Conservation (phyloP, 108 stramenopile species). For the Tribonema minus region DNA sequence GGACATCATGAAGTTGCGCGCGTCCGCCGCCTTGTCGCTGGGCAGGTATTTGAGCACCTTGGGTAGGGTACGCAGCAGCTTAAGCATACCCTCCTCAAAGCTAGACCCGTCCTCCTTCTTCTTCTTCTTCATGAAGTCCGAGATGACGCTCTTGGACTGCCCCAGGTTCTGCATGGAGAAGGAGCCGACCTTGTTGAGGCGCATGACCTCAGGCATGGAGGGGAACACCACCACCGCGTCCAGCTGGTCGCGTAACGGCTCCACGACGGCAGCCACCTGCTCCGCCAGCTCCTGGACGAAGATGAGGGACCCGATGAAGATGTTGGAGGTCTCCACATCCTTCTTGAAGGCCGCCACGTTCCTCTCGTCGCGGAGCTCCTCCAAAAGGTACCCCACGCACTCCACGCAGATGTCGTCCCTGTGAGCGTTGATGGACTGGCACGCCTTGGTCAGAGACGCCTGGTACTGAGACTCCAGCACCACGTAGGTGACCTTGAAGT, state of each 20-base stretch:
- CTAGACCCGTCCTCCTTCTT: constrained; percentile 87
- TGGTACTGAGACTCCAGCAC: constrained; percentile 95
- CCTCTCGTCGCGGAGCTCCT: constrained; percentile 82
- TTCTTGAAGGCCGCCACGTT: constrained; percentile 80
- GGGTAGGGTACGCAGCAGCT: constrained; percentile 86
- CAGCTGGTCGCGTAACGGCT: constrained; percentile 75
- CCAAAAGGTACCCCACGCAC: constrained; percentile 89
- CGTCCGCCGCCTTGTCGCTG: constrained; percentile 90
- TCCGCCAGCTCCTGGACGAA: constrained; percentile 96
- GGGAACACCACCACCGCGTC: constrained; percentile 90
- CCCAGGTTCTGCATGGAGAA: constrained; percentile 95
- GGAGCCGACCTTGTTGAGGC: constrained; percentile 88
- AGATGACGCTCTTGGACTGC: constrained; percentile 85
- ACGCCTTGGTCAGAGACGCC: constrained; percentile 85
- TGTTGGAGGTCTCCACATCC: constrained; percentile 81
- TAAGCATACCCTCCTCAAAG: constrained; percentile 95
- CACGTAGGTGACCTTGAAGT: constrained; percentile 75
- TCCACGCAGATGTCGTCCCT: constrained; percentile 89
- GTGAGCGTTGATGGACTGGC: constrained; percentile 86
- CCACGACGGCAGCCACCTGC: constrained; percentile 85
- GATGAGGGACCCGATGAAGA: constrained; percentile 92
- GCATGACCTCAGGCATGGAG: constrained; percentile 95
- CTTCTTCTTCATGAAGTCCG: constrained; percentile 98
- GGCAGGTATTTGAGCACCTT: constrained; percentile 95
- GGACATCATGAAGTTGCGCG: constrained; percentile 94